phyloP scores from a whole-genome alignment of 257 asterid genomes.

The Perilla frutescens region DNA sequence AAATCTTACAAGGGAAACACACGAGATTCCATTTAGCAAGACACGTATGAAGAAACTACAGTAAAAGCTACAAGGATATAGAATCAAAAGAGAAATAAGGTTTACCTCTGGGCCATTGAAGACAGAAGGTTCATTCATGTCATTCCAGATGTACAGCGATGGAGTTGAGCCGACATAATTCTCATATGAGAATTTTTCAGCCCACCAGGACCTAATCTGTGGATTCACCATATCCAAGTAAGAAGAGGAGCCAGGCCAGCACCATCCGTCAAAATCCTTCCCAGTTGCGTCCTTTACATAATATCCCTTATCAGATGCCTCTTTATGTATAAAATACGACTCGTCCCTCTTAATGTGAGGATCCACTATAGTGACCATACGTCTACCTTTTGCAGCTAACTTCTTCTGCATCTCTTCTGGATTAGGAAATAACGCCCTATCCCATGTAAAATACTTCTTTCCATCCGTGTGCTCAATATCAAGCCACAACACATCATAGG shows the following conservation, averaged over 20 bases:
- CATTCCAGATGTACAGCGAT: conserved; percentile 90
- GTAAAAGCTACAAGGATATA: conserved; percentile 7
- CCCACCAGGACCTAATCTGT: conserved; percentile 97
- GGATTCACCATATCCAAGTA: conserved; percentile 88
- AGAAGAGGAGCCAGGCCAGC: conserved; percentile 99
- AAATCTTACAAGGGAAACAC: not conserved
- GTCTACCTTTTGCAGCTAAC: conserved; percentile 93
- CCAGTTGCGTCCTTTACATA: conserved; percentile 88
- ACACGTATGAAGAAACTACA: conserved; percentile 6
- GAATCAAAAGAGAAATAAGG: conserved; percentile 5
- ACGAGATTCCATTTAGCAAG: conserved; percentile 10
- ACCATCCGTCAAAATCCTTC: conserved; percentile 98
- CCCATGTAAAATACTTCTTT: conserved; percentile 96
- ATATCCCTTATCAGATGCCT: conserved; percentile 83
- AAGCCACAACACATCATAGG: conserved; percentile 97
- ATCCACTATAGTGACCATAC: conserved; percentile 95
- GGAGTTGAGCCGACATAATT: conserved; percentile 88
- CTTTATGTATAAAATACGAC: conserved; percentile 79
- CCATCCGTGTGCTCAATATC: conserved; percentile 98
- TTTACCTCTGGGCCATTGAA: conserved; percentile 98
- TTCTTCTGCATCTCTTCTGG: conserved; percentile 96
- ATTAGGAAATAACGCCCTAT: conserved; percentile 74
- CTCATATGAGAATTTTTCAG: conserved; percentile 68
- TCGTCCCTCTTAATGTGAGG: conserved; percentile 98
- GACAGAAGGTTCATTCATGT: conserved; percentile 99